phyloP scores from a whole-genome alignment of 495 filamentous ascomycete genomes.

The Amniculicola lignicola region DNA sequence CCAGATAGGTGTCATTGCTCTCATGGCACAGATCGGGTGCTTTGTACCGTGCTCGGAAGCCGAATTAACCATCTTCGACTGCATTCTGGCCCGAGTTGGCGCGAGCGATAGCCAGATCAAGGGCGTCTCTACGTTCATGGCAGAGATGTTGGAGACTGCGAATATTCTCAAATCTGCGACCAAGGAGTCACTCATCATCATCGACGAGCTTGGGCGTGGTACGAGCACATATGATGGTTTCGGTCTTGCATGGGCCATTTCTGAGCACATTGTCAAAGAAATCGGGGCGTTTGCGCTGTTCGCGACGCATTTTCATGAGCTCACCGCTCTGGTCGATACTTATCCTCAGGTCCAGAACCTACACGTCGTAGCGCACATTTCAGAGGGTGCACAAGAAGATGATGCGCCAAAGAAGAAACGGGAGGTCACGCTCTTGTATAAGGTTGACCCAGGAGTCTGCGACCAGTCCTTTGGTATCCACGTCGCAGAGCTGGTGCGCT shows the following conservation, averaged over 20 bases:
- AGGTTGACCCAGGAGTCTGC: slow-evolving; percentile 90
- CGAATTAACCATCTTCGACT: slow-evolving; percentile 94
- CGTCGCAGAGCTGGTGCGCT: slow-evolving; percentile 95
- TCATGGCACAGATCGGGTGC: slow-evolving; percentile 96
- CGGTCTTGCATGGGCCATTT: slow-evolving; percentile 96
- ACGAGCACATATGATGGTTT: slow-evolving; percentile 99
- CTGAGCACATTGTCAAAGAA: slow-evolving; percentile 92
- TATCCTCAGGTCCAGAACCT: slow-evolving; percentile 86
- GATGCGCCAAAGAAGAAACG: slow-evolving; percentile 46
- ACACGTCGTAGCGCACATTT: slow-evolving; percentile 94
- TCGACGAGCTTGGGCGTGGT: slow-evolving; percentile 96
- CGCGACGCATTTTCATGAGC: slow-evolving; percentile 97
- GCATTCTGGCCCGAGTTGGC: slow-evolving; percentile 93
- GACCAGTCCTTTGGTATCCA: slow-evolving; percentile 98
- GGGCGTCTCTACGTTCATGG: slow-evolving; percentile 99
- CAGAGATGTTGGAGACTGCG: slow-evolving; percentile 98
- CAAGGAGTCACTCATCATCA: slow-evolving; percentile 90
- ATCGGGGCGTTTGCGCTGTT: slow-evolving; percentile 92
- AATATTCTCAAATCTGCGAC: slow-evolving; percentile 98
- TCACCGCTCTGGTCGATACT: slow-evolving; percentile 82
- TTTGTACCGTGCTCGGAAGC: slow-evolving; percentile 92
- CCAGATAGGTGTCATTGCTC: slow-evolving; percentile 92
- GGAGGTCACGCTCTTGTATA: slow-evolving; percentile 94
- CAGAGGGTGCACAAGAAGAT: slow-evolving; percentile 44
- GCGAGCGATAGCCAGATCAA: slow-evolving; percentile 96